A percentile compares a stretch with the other conserved stretches of the same genome.
Evolutionary conservation across 176 grass and related monocot species (phyloP).

Genomic region (Aegilops sharonensis): DNA sequence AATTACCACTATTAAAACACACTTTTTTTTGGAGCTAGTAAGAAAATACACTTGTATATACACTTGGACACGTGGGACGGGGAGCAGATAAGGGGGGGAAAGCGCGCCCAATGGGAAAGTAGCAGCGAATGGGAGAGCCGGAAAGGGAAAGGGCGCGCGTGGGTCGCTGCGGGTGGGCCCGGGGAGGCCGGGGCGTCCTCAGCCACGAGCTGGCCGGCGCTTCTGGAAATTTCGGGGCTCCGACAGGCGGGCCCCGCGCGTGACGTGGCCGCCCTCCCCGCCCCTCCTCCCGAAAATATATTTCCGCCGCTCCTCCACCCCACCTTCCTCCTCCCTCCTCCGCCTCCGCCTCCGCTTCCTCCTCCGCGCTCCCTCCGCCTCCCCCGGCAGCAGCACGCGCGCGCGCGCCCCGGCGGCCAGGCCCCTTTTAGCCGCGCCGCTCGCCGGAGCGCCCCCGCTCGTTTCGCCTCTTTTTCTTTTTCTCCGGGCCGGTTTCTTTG

Average conservation of each 20-base stretch:
- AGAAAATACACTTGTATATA: not conserved
- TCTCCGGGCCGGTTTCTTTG: not conserved
- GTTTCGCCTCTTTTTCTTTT: not conserved
- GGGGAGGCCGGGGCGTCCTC: not conserved
- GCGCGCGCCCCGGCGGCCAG: not conserved
- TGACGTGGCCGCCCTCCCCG: constrained; percentile 45
- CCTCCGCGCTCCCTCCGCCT: not conserved
- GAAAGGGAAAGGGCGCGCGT: too few species aligned
- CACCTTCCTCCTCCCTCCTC: not conserved
- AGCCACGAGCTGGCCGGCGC: constrained; percentile 47
- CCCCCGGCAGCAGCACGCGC: not conserved
- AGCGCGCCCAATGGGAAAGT: not conserved
- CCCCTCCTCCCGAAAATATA: constrained; percentile 36
- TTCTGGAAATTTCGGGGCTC: constrained; percentile 48
- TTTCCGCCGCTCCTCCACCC: not conserved
- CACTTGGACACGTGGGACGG: not conserved
- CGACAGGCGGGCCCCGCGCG: constrained; percentile 14
- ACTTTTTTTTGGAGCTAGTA: too few species aligned
- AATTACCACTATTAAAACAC: too few species aligned
- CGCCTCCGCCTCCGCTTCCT: not conserved
- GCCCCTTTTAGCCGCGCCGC: not conserved
- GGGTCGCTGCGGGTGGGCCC: constrained; percentile 12
- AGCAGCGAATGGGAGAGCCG: too few species aligned
- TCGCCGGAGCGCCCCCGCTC: not conserved
- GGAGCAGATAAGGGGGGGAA: not conserved